Base-by-base conservation (phyloP, 1,284 basidiomycete species). In the Hemileia vastatrix region DNA sequence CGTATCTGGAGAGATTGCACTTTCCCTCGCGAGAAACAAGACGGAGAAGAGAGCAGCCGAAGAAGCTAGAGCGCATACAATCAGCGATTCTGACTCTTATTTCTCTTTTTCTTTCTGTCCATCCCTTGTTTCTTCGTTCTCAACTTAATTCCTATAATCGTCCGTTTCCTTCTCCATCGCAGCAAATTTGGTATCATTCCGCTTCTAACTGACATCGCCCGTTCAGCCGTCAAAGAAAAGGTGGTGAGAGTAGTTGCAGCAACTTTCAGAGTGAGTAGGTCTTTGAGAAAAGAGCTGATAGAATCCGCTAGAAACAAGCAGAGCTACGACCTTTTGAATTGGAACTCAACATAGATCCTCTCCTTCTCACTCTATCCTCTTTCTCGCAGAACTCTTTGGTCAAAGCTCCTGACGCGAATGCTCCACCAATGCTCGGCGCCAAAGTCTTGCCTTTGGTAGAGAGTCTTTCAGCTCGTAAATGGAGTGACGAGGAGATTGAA, bases 191-290 rank as follows among this genome's bases (percentile, higher is more conserved):
- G 93, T 71, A 82, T 96, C 47, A 85, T 95, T 67, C 86, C 90
- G 15, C 78, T 91, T 19, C 81, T 98, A 40, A 85, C 86, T 44
- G 84, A 87, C 49, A 84, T 92, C 32, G 91, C 91, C 2, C 89
- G 93, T 75, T 83, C 79, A 15, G 92, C 93, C 1, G 87, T 90
- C 51, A 98, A 98, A 78, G 93, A 98, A 78, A 98, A 98, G 77
- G 90, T 97, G 27, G 88, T 91, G 65, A 86, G 94, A n/a, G 87
- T 97, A n/a, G 85, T 93, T 56, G 81, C 96, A 11, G 89, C 94
- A 5, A 93, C 91, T 0, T 88, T 96, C 79, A 81, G 86, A 64
- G 90, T 90, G 72, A 66, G 79, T 71, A 18, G 31, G 31, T 23
- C 18, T n/a, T n/a, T n/a, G n/a, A n/a, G n/a, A 27, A 27, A 27